A percentile compares a stretch with the other conserved stretches of the same genome.
phyloP scores from a whole-genome alignment of 2,329 filamentous ascomycete genomes.

The Exophiala spinifera region DNA sequence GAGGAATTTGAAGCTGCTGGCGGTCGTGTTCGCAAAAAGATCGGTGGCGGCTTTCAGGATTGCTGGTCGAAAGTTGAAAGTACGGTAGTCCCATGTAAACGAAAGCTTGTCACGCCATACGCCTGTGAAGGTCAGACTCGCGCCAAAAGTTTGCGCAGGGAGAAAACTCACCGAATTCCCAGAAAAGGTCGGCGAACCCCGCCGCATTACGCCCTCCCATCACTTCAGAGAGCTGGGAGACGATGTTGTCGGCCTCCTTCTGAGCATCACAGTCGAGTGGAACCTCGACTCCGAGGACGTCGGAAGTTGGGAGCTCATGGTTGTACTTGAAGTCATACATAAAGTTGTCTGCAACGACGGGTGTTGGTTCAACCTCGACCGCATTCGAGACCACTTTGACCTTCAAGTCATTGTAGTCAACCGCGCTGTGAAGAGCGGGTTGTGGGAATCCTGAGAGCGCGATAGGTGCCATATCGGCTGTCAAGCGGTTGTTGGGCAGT shows the following conservation, averaged over 20 bases:
- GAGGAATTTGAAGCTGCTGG: constrained; percentile 31
- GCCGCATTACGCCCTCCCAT: constrained; percentile 25
- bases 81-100: constrained; percentile 39
- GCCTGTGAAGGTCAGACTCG: no score
- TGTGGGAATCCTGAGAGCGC: no score
- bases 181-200: constrained; percentile 31
- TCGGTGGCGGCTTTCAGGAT: constrained; percentile 37
- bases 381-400: no score
- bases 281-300: constrained; percentile 32
- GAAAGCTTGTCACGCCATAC: constrained; percentile 39
- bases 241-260: constrained; percentile 12
- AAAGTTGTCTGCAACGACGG: no score
- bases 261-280: constrained; percentile 29
- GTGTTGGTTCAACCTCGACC: no score
- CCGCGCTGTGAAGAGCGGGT: no score
- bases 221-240: constrained; percentile 17
- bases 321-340: constrained; percentile 46
- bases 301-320: constrained; percentile 35
- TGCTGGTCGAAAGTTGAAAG: constrained; percentile 35
- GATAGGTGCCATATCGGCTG: no score
- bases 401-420: no score
- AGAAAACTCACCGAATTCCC: constrained; percentile 27
- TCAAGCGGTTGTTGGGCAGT: no score
- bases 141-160: no score
- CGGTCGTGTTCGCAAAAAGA: constrained; percentile 33